phyloP scores from a whole-genome alignment of 192 early-diverging fungal genomes.

The Gamsiella multidivaricata region DNA sequence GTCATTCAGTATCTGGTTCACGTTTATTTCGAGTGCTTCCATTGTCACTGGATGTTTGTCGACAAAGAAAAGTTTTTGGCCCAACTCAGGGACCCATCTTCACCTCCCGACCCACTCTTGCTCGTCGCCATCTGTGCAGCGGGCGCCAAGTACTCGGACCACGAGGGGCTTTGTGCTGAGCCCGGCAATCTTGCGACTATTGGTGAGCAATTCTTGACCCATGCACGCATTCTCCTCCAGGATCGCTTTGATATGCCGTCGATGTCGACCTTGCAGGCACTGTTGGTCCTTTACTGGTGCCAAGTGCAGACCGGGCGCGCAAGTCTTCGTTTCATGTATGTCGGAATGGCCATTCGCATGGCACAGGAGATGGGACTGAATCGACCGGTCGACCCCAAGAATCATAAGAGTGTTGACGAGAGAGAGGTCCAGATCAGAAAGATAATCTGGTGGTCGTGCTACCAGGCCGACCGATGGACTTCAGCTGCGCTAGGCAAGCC shows the following conservation, averaged over 20 bases:
- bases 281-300: constrained; percentile 54
- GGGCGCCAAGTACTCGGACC: constrained; percentile 49
- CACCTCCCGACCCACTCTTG: constrained; percentile 40
- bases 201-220: constrained; percentile 50
- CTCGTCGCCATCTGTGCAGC: constrained; percentile 51
- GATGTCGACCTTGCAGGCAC: constrained; percentile 55
- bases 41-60: constrained; percentile 49
- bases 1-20: constrained; percentile 52
- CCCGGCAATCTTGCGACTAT: constrained; percentile 45
- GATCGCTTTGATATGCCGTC: constrained; percentile 55
- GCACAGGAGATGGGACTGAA: constrained; percentile 58
- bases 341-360: constrained; percentile 58
- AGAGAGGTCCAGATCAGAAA: constrained; percentile 47
- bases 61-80: constrained; percentile 49
- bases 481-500: constrained; percentile 50
- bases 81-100: constrained; percentile 27
- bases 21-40: constrained; percentile 52
- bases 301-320: constrained; percentile 54
- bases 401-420: constrained; percentile 30
- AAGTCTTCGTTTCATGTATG: constrained; percentile 53
- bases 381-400: constrained; percentile 28
- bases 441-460: constrained; percentile 53
- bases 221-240: constrained; percentile 49
- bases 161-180: constrained; percentile 38
- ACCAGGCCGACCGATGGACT: constrained; percentile 53